Conservation (phyloP, 192 early-diverging fungal genomes). For the Kickxella alabastrina region DNA sequence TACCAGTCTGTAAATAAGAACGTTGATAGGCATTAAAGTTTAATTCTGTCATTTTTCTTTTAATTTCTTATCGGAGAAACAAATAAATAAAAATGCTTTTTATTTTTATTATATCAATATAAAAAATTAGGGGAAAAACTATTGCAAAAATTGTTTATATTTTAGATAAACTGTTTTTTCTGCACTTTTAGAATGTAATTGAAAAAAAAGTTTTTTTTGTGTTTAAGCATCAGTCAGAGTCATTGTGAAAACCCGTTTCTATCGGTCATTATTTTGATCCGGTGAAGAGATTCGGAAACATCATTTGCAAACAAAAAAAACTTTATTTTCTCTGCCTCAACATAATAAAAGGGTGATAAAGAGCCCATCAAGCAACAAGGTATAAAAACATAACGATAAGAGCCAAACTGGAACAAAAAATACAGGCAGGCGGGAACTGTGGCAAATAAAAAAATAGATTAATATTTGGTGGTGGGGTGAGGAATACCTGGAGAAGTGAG, state of each 20-base stretch:
- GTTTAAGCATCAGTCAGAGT: conserved; percentile 28
- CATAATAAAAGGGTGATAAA: conserved; percentile 26
- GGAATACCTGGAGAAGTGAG: conserved; percentile 54
- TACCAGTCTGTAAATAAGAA: conserved; percentile 17
- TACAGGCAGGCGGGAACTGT: background rate
- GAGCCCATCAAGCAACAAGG: background rate
- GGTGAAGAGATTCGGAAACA: conserved; percentile 54
- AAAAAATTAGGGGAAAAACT: background rate
- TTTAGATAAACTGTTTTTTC: no score
- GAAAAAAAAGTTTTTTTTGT: background rate
- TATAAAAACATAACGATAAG: background rate
- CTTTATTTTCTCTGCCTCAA: background rate
- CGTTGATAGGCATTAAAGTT: no score
- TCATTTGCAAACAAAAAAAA: conserved; percentile 25
- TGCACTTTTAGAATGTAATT: background rate
- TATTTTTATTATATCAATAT: background rate
- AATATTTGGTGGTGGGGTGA: conserved; percentile 8
- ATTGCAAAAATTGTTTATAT: no score
- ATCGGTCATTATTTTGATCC: conserved; percentile 39
- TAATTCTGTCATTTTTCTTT: background rate
- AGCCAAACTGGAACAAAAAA: background rate
- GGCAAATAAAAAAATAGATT: background rate
- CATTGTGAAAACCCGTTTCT: conserved; percentile 33
- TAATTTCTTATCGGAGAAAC: background rate
- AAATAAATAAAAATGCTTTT: background rate